Evolutionary conservation across 148 eudicot genomes (phyloP), one percentile per base, ranked within the genome.

Genomic region (Arctostaphylos glauca): DNA sequence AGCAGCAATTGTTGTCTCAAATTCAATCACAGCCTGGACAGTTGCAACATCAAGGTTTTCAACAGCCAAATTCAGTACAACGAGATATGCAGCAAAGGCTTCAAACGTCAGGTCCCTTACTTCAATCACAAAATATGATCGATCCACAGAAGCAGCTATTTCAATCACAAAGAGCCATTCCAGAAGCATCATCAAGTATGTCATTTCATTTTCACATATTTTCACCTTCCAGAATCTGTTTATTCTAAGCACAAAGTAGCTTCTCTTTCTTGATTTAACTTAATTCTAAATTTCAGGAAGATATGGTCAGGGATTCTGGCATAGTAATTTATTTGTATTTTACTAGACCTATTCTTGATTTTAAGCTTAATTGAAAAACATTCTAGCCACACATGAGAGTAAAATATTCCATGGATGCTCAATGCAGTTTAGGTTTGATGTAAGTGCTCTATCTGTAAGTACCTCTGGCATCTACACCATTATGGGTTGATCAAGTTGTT

Each of bases 121-220:
- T 92, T 86, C 98, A 91, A 82, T 91, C 92, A 54, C 98, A 89
- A 81, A 92, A 87, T 86, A 66, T 89, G 73, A 85, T 87, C 77
- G 99, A 96, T 87, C 99, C 89, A 80, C 99, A 93, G 86, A 94
- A 96, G 86, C 93, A 91, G 84, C 80, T 93, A 72, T 88, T 89
- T 83, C 99, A 91, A 82, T 80, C 95, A 44, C 97, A 91, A 86
- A 91, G 98, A 86, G 88, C 86, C 59, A 87, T 89, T 78, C 84
- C 90, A 21, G 99, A 96, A 73, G 95, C 89, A 18, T 89, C 99
- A 84, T 88, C 95, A 47, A 87, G 99, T 96, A 91, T 86, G 95
- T 87, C 46, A 71, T 25, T 46, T 67, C n/a, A 14, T 23, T 76
- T 16, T 41, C 41, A 80, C 47, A 66, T 19, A 25, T 66, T 66